Percentiles rank a stretch among this genome's conserved stretches.
Conservation (phyloP, 768 basidiomycete genomes). For the Suillus lakei region DNA sequence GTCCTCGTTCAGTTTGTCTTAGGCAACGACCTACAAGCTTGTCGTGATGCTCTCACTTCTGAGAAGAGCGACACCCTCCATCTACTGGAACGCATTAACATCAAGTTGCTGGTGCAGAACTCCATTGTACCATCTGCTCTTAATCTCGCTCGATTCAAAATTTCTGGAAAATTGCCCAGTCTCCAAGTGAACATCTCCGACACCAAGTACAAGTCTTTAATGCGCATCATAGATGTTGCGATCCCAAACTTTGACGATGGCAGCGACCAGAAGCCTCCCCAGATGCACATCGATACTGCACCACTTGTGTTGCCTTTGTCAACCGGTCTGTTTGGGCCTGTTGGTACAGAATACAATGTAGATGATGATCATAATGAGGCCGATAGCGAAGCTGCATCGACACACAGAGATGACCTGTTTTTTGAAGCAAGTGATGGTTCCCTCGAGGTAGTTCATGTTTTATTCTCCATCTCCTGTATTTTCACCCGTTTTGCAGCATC, state of each 20-base stretch:
- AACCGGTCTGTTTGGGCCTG: constrained; percentile 55
- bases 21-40: constrained; percentile 81
- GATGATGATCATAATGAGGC: constrained; percentile 64
- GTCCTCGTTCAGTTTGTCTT: constrained; percentile 72
- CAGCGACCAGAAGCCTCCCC: constrained; percentile 24
- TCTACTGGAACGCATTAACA: constrained; percentile 89
- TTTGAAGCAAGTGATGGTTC: constrained; percentile 74
- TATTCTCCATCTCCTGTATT: constrained; percentile 1
- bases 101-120: constrained; percentile 87
- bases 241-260: constrained; percentile 80
- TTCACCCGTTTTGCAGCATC: constrained; percentile 24
- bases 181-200: constrained; percentile 91
- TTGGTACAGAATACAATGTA: constrained; percentile 70
- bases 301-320: constrained; percentile 54
- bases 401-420: constrained; percentile 61
- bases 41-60: constrained; percentile 76
- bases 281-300: constrained; percentile 27
- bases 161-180: constrained; percentile 85
- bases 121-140: constrained; percentile 88
- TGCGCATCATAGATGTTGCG: constrained; percentile 90
- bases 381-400: constrained; percentile 42
- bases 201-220: constrained; percentile 87
- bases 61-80: constrained; percentile 68
- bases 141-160: constrained; percentile 86
- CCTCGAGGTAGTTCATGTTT: constrained; percentile 47